phyloP scores from a whole-genome alignment of 371 early-diverging fungal species.

The Dentiscutata heterogama region DNA sequence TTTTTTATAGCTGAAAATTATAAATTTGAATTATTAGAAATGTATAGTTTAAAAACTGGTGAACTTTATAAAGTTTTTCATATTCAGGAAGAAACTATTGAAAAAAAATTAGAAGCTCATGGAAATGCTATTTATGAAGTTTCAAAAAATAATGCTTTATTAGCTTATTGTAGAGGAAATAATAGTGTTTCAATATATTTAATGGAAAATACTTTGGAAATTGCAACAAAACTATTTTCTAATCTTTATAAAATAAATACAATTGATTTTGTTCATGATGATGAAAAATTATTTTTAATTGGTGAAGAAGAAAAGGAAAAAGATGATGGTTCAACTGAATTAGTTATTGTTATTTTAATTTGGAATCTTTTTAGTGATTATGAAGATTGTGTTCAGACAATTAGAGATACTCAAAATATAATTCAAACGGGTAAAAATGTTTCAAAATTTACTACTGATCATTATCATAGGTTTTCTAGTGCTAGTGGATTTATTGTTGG shows the following conservation, averaged over 20 bases:
- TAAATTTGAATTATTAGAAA: slow-evolving; percentile 3
- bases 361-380: slow-evolving; percentile 30
- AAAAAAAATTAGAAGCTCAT: neutral
- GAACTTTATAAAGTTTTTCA: slow-evolving; percentile 15
- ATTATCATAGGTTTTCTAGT: neutral
- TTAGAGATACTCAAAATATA: neutral
- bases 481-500: neutral
- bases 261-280: slow-evolving; percentile 25
- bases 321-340: neutral
- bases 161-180: slow-evolving; percentile 21
- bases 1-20: slow-evolving; percentile 16
- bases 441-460: too few species aligned
- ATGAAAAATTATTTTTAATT: slow-evolving; percentile 21
- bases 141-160: slow-evolving; percentile 5
- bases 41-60: slow-evolving; percentile 27
- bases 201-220: slow-evolving; percentile 34
- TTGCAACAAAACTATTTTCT: neutral
- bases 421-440: neutral
- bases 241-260: neutral
- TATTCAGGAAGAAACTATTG: neutral
- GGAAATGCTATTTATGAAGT: slow-evolving; percentile 12
- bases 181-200: slow-evolving; percentile 17
- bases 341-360: neutral
- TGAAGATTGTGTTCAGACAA: neutral
- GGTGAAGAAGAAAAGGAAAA: neutral